These are phyloP conservation scores for Aspergillus neotritici DNA, from an alignment of 2,329 filamentous ascomycete species.

Conservation along the genomic window DNA sequence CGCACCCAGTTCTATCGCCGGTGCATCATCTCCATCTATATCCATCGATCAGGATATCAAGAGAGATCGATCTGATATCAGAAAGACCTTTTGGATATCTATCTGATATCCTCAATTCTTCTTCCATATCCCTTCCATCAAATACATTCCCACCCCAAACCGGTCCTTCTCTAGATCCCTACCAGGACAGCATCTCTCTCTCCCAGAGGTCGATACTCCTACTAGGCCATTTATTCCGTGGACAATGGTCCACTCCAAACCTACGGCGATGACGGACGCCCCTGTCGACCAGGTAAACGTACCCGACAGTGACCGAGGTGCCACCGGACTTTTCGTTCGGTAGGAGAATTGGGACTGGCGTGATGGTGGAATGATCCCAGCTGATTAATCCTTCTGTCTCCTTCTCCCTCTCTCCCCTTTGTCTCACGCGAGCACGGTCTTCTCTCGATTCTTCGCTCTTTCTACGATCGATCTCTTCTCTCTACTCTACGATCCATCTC, in stretches of 20 bases:
- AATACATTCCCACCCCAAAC: too few relatives aligned
- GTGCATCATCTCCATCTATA: constrained; percentile 12
- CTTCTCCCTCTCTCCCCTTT: too few relatives aligned
- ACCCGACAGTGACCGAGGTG: not conserved
- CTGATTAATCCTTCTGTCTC: constrained; percentile 9
- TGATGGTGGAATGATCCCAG: not conserved
- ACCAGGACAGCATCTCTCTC: too few relatives aligned
- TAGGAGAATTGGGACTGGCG: too few relatives aligned
- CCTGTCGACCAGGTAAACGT: not conserved
- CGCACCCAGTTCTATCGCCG: constrained; percentile 25
- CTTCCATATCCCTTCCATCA: not conserved
- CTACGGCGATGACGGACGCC: constrained; percentile 1
- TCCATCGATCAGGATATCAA: constrained; percentile 7
- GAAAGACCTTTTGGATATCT: not conserved
- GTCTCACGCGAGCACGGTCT: too few relatives aligned
- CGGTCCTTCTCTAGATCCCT: too few relatives aligned
- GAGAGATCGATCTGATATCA: constrained; percentile 2
- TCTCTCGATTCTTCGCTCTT: too few relatives aligned
- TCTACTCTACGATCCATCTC: too few relatives aligned
- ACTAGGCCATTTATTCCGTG: constrained; percentile 5
- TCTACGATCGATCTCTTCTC: too few relatives aligned
- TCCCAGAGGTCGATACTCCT: not conserved
- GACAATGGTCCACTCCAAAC: constrained; percentile 6
- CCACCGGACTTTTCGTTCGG: too few relatives aligned
- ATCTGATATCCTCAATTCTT: not conserved